Base-by-base conservation (phyloP, 2,329 filamentous ascomycete genomes). In the Orbilia javanica region DNA sequence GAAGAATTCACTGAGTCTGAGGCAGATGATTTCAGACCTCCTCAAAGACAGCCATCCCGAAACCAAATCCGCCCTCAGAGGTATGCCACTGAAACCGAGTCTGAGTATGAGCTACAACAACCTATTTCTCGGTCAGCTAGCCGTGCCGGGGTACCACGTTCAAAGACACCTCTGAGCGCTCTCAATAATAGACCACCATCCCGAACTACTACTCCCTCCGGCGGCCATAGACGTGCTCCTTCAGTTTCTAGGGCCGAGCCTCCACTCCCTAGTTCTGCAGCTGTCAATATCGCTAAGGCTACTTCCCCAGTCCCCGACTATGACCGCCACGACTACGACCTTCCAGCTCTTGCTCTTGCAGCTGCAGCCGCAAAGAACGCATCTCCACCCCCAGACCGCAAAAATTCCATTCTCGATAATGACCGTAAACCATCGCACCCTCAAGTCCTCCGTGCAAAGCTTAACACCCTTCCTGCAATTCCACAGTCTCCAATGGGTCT, bases 401-500 rank as follows among this genome's bases (percentile, higher is more conserved):
- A 69, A 42, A 27, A 20, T 10, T 69, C 63, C 20, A 74, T 74
- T 39, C 75, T 79, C 13, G 67, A 78, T 20, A 78, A 36, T 29
- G 50, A 72, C 31, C 74, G 42, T 34, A 79, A 79, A 48, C 70
- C 75, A 48, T 69, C 75, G 27, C 75, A 73, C 64, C 75, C 75
- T 4, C 69, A 70, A 50, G 22, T 69, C 36, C 46, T 79, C 27
- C 63, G 70, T n/a, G 63, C 75, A 3, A 73, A 67, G 39, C 65
- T 79, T n/a, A 62, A 65, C 48, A 60, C 75, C 11, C 65, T 79
- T 44, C 75, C 75, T 13, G 46, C 75, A 34, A 79, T 74, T 48
- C 75, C 75, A 50, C 69, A 79, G 46, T 79, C 75, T 5, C 75
- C 75, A 29, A 79, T 79, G 75, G 75, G 75, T 27, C 63, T 79